phyloP scores from a whole-genome alignment of 2,329 filamentous ascomycete species.

The Akanthomyces dipterigenus region DNA sequence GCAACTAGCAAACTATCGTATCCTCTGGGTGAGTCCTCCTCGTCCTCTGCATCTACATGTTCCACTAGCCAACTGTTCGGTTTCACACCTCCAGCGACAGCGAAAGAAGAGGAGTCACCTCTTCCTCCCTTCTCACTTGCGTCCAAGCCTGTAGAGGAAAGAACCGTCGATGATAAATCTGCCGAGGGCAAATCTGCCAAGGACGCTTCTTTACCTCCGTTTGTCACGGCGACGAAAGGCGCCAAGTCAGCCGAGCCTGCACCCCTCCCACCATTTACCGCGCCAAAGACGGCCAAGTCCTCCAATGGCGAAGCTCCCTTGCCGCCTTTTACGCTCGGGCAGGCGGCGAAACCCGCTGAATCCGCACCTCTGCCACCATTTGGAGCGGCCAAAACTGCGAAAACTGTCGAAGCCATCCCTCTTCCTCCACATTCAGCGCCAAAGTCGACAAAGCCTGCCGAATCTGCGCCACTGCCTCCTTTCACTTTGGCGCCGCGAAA shows the following conservation, averaged over 20 bases:
- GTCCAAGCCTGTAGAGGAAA: conserved; percentile 18
- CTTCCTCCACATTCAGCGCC: conserved; percentile 28
- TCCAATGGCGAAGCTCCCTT: conserved; percentile 16
- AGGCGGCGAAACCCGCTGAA: conserved; percentile 9
- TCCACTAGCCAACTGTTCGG: conserved; percentile 21
- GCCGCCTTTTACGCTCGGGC: not conserved
- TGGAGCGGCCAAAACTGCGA: conserved; percentile 23
- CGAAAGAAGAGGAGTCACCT: conserved; percentile 13
- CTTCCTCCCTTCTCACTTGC: conserved; percentile 12
- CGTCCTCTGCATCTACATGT: conserved; percentile 36
- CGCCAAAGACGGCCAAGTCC: conserved; percentile 17
- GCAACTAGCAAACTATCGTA: conserved; percentile 43
- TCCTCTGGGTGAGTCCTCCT: conserved; percentile 38
- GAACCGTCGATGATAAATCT: conserved; percentile 15
- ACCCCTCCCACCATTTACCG: conserved; percentile 29
- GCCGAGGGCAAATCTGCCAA: conserved; percentile 17
- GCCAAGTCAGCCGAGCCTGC: conserved; percentile 5
- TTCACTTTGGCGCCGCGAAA: conserved; percentile 22
- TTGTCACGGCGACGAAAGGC: conserved; percentile 19
- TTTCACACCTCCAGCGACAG: conserved; percentile 20
- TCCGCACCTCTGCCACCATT: conserved; percentile 27
- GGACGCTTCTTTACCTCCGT: conserved; percentile 13
- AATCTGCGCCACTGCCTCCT: conserved; percentile 36
- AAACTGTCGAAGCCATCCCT: conserved; percentile 19
- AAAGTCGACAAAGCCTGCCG: conserved; percentile 19